A percentile compares a stretch with the other conserved stretches of the same genome.
Conservation (phyloP, 2,329 filamentous ascomycete species). For the Microsporum audouinii region DNA sequence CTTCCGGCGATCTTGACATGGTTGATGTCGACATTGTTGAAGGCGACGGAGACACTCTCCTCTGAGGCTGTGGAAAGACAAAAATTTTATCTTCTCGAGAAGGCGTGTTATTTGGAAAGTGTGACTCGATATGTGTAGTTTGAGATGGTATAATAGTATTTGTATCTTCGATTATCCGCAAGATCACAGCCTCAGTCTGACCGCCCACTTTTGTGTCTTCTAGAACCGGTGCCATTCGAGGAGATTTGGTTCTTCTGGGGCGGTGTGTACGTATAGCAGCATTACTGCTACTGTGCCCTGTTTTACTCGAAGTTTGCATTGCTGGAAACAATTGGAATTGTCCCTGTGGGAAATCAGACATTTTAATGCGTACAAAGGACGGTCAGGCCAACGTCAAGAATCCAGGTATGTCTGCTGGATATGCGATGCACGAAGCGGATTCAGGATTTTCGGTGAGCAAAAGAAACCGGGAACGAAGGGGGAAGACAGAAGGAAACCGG, state of each 20-base stretch:
- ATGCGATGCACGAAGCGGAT: neutral
- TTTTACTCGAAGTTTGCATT: conserved; percentile 22
- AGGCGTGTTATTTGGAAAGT: neutral
- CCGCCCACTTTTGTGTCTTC: conserved; percentile 21
- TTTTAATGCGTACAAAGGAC: conserved; percentile 6
- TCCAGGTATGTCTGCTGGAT: neutral
- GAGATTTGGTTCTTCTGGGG: conserved; percentile 17
- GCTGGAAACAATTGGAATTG: conserved; percentile 34
- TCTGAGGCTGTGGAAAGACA: neutral
- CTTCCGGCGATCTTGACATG: conserved; percentile 11
- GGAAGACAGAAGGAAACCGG: neutral
- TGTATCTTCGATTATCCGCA: conserved; percentile 30
- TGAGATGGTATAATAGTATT: conserved; percentile 21
- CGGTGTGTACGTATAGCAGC: conserved; percentile 27
- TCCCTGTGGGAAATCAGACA: conserved; percentile 6
- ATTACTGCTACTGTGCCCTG: conserved; percentile 13
- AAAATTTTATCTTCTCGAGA: conserved; percentile 1
- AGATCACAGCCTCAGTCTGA: conserved; percentile 28
- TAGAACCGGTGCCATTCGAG: conserved; percentile 21
- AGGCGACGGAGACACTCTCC: neutral
- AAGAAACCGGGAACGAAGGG: neutral
- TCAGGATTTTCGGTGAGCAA: conserved; percentile 2
- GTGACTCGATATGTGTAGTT: conserved; percentile 10
- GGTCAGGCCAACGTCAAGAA: conserved; percentile 1
- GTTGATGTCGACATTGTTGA: neutral